phyloP scores from a whole-genome alignment of 1,284 basidiomycete genomes.

The Mycosarcoma mackinlayi region DNA sequence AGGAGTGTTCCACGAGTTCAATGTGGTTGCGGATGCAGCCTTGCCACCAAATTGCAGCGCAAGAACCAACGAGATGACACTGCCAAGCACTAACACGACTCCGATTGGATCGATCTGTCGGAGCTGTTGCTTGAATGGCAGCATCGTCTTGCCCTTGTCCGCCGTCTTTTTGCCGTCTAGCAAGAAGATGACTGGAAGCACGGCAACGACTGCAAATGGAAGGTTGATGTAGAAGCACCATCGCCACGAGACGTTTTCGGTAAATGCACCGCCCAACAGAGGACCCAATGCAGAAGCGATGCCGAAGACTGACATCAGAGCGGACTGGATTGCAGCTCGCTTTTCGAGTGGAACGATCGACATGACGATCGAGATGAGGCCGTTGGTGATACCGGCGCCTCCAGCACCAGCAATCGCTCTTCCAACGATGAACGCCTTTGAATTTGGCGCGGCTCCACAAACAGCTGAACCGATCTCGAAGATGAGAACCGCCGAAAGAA shows the following conservation, averaged over 20 bases:
- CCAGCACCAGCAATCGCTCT: slow-evolving; percentile 72
- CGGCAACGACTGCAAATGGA: slow-evolving; percentile 16
- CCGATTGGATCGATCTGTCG: slow-evolving; percentile 45
- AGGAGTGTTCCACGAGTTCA: slow-evolving; percentile 8
- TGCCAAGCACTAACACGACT: slow-evolving; percentile 69
- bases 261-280: slow-evolving; percentile 64
- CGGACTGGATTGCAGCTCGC: slow-evolving; percentile 69
- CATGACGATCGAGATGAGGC: slow-evolving; percentile 70
- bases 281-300: slow-evolving; percentile 64
- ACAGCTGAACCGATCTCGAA: slow-evolving; percentile 72
- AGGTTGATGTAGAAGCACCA: slow-evolving; percentile 58
- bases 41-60: slow-evolving; percentile 26
- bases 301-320: slow-evolving; percentile 52
- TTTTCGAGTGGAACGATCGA: slow-evolving; percentile 69
- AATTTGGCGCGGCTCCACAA: slow-evolving; percentile 71
- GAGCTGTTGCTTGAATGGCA: slow-evolving; percentile 12
- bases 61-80: slow-evolving; percentile 16
- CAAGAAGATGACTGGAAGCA: slow-evolving; percentile 25
- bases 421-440: slow-evolving; percentile 71
- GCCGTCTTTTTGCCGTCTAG: slow-evolving; percentile 17
- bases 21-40: background rate
- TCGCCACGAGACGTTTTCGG: slow-evolving; percentile 67
- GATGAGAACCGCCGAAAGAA: slow-evolving; percentile 70
- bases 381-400: slow-evolving; percentile 72
- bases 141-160: slow-evolving; percentile 15